phyloP scores from a whole-genome alignment of 768 basidiomycete genomes.

The Leccinum olivaceopallidum region DNA sequence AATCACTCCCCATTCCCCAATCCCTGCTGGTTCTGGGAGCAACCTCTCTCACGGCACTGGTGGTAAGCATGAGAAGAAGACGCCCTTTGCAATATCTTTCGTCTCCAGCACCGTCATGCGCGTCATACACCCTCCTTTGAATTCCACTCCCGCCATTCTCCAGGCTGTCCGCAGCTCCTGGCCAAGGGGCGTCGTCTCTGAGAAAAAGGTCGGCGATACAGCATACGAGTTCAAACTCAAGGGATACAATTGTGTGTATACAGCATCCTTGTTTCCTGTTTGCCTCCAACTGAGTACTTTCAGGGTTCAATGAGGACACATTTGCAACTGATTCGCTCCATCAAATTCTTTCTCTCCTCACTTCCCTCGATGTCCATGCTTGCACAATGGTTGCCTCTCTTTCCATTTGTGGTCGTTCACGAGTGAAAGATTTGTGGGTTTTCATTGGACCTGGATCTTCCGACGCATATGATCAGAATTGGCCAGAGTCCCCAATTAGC shows the following conservation, averaged over 20 bases:
- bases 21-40: constrained; percentile 40
- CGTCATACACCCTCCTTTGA: constrained; percentile 75
- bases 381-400: constrained; percentile 70
- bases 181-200: constrained; percentile 77
- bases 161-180: constrained; percentile 75
- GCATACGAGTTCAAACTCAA: constrained; percentile 81
- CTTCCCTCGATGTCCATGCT: constrained; percentile 64
- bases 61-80: constrained; percentile 35
- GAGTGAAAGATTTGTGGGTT: constrained; percentile 77
- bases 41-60: constrained; percentile 38
- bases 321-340: constrained; percentile 73
- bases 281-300: constrained; percentile 20
- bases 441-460: constrained; percentile 57
- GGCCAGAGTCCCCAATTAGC: constrained; percentile 37
- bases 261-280: constrained; percentile 12
- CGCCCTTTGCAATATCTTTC: constrained; percentile 75
- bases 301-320: constrained; percentile 80
- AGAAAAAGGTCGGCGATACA: constrained; percentile 71
- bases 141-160: constrained; percentile 77
- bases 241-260: constrained; percentile 69
- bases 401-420: constrained; percentile 68
- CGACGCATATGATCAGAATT: constrained; percentile 31
- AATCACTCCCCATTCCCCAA: constrained; percentile 38
- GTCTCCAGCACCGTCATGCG: constrained; percentile 65
- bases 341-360: constrained; percentile 67